These are phyloP conservation scores for Pythium chondricola DNA, from an alignment of 352 stramenopile species.

Conservation along the genomic window DNA sequence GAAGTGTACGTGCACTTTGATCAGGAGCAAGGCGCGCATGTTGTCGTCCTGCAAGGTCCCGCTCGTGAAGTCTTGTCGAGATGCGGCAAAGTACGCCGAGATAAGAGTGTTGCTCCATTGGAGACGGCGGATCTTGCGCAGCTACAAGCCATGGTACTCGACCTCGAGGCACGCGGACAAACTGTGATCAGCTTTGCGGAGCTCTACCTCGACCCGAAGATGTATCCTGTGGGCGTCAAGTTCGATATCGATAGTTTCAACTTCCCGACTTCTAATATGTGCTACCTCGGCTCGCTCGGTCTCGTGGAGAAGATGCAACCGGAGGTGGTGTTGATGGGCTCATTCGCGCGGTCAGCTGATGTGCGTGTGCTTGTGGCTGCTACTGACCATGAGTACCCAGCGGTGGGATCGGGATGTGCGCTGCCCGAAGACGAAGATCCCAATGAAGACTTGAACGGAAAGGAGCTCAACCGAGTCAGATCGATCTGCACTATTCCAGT, in stretches of 20 bases:
- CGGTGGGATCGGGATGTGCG: not conserved
- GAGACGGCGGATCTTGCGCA: conserved; percentile 37
- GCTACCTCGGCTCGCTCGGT: conserved; percentile 44
- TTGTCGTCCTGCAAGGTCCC: conserved; percentile 40
- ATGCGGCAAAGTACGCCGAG: conserved; percentile 35
- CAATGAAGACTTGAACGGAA: conserved; percentile 7
- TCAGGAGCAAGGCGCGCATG: conserved; percentile 34
- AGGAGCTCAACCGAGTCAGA: conserved; percentile 9
- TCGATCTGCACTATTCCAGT: conserved; percentile 32
- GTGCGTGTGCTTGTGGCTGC: conserved; percentile 33
- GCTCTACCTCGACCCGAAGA: conserved; percentile 33
- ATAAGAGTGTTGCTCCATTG: conserved; percentile 15
- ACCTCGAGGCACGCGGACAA: conserved; percentile 37
- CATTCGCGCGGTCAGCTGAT: conserved; percentile 31
- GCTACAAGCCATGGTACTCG: conserved; percentile 38
- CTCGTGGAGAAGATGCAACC: conserved; percentile 49
- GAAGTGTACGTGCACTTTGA: conserved; percentile 59
- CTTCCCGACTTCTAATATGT: conserved; percentile 50
- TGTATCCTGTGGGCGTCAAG: conserved; percentile 38
- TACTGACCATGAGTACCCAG: conserved; percentile 5
- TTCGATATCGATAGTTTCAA: conserved; percentile 51
- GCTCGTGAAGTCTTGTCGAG: conserved; percentile 43
- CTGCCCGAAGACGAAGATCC: conserved; percentile 15
- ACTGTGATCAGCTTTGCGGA: conserved; percentile 49
- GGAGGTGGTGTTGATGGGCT: conserved; percentile 39